Percentiles rank a stretch among this genome's conserved stretches.
These are phyloP conservation scores for Penicillium ochrochloron DNA, from an alignment of 495 filamentous ascomycete species.

Conservation along the genomic window DNA sequence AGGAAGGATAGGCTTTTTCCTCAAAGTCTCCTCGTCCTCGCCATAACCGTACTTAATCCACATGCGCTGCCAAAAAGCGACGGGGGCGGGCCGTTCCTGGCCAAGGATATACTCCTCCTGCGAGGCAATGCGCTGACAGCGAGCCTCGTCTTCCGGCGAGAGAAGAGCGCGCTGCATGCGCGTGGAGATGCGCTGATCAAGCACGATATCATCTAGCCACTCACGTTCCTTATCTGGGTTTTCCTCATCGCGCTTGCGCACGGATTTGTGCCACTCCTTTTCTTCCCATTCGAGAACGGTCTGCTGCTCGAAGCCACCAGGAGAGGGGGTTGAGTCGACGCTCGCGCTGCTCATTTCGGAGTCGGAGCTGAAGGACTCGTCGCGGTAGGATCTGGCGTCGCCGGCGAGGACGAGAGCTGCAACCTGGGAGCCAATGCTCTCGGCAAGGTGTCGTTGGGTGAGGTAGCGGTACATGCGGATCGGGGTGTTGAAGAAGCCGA, in stretches of 20 bases:
- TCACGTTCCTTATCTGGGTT: conserved; percentile 59
- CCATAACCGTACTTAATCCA: conserved; percentile 54
- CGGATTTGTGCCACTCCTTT: conserved; percentile 82
- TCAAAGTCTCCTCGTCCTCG: conserved; percentile 48
- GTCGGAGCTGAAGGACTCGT: conserved; percentile 34
- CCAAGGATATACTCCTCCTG: conserved; percentile 71
- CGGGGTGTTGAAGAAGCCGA: conserved; percentile 91
- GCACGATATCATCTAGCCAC: conserved; percentile 75
- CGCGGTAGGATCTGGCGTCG: conserved; percentile 53
- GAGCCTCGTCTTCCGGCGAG: conserved; percentile 66
- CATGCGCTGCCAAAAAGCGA: conserved; percentile 48
- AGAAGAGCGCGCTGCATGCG: conserved; percentile 81
- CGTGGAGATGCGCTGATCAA: conserved; percentile 76
- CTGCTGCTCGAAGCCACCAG: conserved; percentile 64
- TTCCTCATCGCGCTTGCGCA: conserved; percentile 64
- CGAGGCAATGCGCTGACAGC: conserved; percentile 63
- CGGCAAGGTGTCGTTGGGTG: conserved; percentile 81
- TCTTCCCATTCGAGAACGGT: conserved; percentile 77
- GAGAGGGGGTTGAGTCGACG: conserved; percentile 40
- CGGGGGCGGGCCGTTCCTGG: conserved; percentile 42
- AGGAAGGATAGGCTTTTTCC: conserved; percentile 46
- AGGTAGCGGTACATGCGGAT: conserved; percentile 87
- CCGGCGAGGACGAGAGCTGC: conserved; percentile 79
- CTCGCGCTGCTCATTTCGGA: conserved; percentile 25
- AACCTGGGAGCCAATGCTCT: conserved; percentile 85